Conservation (phyloP, 2,329 filamentous ascomycete species). For the Ramichloridium luteum region DNA sequence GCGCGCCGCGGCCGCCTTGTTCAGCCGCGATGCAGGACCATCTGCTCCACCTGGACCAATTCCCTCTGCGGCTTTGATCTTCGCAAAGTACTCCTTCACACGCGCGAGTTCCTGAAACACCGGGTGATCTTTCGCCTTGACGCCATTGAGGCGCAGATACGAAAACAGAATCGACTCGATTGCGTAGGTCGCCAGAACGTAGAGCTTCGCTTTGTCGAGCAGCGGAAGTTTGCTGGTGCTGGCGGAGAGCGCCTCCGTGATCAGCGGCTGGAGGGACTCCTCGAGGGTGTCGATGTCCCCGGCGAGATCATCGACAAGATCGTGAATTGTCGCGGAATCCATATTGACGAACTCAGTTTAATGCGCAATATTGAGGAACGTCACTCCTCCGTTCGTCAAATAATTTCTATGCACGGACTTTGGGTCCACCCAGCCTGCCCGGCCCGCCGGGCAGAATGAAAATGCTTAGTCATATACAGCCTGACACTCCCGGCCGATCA, state of each 20-base stretch:
- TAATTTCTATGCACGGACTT: too few species aligned
- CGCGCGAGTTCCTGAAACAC: conserved; percentile 77
- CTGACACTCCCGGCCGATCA: too few species aligned
- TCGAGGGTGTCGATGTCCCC: conserved; percentile 65
- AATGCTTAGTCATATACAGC: too few species aligned
- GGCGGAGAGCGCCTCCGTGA: conserved; percentile 51
- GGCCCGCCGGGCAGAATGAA: too few species aligned
- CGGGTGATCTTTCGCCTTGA: conserved; percentile 70
- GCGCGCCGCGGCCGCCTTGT: conserved; percentile 66
- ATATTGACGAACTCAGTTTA: too few species aligned
- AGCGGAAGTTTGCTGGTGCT: conserved; percentile 69
- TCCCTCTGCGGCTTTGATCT: conserved; percentile 65
- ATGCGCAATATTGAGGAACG: too few species aligned
- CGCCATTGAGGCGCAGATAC: conserved; percentile 64
- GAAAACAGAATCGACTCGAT: conserved; percentile 86
- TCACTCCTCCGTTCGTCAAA: too few species aligned
- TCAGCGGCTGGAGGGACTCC: conserved; percentile 59
- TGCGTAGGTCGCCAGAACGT: conserved; percentile 75
- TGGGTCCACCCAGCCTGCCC: too few species aligned
- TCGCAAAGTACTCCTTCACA: conserved; percentile 82
- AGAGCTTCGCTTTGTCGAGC: conserved; percentile 90
- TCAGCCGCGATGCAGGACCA: conserved; percentile 44
- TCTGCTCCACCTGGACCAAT: conserved; percentile 23
- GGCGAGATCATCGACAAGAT: conserved; percentile 57
- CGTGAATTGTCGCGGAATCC: neutral